phyloP scores from a whole-genome alignment of 441 rosid species.

The Pelargonium cotyledonis region DNA sequence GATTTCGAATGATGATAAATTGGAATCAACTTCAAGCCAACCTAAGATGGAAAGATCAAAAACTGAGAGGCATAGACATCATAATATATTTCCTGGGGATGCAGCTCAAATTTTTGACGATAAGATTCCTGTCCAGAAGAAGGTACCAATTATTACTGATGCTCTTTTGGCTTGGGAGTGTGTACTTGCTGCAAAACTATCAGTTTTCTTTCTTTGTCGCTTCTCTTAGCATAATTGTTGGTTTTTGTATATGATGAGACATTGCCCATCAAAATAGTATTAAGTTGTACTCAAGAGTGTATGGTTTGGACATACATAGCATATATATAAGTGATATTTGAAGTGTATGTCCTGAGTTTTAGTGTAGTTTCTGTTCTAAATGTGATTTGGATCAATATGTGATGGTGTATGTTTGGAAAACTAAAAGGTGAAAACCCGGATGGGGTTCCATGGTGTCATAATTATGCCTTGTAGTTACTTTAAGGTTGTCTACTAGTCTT shows the following conservation, averaged over 20 bases:
- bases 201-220: neutral
- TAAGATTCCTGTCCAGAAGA: slow-evolving; percentile 60
- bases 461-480: neutral
- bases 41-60: slow-evolving; percentile 60
- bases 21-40: slow-evolving; percentile 38
- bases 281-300: neutral
- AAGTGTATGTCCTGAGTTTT: too few species aligned
- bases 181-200: slow-evolving; percentile 1
- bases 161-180: slow-evolving; percentile 9
- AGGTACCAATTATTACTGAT: slow-evolving; percentile 35
- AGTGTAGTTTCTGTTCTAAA: neutral
- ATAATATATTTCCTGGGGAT: slow-evolving; percentile 57
- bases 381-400: neutral
- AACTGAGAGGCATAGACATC: slow-evolving; percentile 53
- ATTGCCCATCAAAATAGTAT: neutral
- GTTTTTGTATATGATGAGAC: neutral
- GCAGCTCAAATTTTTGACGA: slow-evolving; percentile 75
- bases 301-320: neutral
- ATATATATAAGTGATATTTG: neutral
- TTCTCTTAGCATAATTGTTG: neutral
- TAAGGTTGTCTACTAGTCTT: neutral
- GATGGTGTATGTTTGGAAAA: neutral
- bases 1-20: slow-evolving; percentile 28
- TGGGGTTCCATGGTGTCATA: neutral
- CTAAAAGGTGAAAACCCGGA: neutral